Conservation (phyloP, 148 eudicot species). For the Beta vulgaris region DNA sequence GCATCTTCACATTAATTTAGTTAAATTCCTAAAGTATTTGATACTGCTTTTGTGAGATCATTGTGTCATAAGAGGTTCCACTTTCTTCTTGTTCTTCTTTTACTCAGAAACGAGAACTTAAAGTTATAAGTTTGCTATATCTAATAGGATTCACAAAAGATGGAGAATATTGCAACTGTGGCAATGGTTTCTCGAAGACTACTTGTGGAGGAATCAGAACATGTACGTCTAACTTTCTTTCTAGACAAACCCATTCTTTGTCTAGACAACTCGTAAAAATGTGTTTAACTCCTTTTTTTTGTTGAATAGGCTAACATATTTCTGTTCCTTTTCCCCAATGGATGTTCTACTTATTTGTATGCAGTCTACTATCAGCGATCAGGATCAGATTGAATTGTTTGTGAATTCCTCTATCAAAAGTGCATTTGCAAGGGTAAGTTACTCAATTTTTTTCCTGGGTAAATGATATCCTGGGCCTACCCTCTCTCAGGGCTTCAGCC, state of each 20-base stretch:
- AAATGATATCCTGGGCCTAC: too few species aligned
- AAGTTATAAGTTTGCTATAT: not conserved
- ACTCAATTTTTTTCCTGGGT: too few species aligned
- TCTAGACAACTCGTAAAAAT: not conserved
- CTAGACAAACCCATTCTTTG: slow-evolving; percentile 3
- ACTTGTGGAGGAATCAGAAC: slow-evolving; percentile 79
- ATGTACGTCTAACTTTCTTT: slow-evolving; percentile 37
- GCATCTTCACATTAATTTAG: slow-evolving; percentile 3
- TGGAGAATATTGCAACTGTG: slow-evolving; percentile 64
- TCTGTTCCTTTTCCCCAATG: not conserved
- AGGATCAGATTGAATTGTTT: slow-evolving; percentile 82
- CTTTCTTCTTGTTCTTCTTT: not conserved
- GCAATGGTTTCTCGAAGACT: slow-evolving; percentile 87
- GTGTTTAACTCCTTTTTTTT: slow-evolving; percentile 3
- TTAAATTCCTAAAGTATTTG: not conserved
- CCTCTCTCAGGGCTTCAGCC: too few species aligned
- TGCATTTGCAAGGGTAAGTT: slow-evolving; percentile 83
- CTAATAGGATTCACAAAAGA: slow-evolving; percentile 56
- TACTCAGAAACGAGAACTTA: not conserved
- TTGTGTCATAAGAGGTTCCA: too few species aligned
- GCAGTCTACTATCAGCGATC: slow-evolving; percentile 51
- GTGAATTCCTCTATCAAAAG: slow-evolving; percentile 67
- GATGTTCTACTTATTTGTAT: not conserved
- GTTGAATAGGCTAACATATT: not conserved
- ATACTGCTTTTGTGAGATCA: slow-evolving; percentile 3